These are phyloP conservation scores for Hyaloscypha bicolor DNA, from an alignment of 495 filamentous ascomycete genomes.

Conservation along the genomic window DNA sequence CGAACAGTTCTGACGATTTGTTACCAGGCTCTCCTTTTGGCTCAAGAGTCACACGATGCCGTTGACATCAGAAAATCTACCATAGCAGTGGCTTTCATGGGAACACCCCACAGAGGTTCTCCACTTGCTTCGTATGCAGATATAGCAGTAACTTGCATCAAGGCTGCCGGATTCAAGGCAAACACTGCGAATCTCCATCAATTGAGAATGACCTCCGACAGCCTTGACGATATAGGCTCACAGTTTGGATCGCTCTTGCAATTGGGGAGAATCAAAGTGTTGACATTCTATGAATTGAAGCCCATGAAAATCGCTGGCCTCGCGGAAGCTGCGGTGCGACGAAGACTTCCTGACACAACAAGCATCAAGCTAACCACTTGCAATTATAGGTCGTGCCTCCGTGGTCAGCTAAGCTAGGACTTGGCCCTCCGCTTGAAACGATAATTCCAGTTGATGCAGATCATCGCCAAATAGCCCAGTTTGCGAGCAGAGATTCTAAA, in stretches of 20 bases:
- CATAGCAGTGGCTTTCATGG: constrained; percentile 36
- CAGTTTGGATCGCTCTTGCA: constrained; percentile 17
- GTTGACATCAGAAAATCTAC: constrained; percentile 29
- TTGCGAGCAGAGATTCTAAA: no score
- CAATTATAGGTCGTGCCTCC: no score
- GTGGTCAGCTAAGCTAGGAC: no score
- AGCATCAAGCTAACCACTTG: no score
- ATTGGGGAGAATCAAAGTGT: constrained; percentile 10
- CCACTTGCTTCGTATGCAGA: constrained; percentile 26
- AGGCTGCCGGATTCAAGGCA: constrained; percentile 7
- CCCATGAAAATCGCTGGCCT: not conserved
- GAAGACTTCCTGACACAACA: no score
- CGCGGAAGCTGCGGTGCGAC: no score
- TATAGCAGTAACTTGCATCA: constrained; percentile 7
- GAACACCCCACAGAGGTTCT: constrained; percentile 37
- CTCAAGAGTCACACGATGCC: constrained; percentile 37
- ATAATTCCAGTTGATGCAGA: no score
- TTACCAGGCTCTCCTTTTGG: constrained; percentile 22
- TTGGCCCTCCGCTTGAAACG: no score
- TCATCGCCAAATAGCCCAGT: no score
- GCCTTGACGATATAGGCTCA: not conserved
- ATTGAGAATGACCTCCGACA: not conserved
- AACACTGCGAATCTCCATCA: constrained; percentile 16
- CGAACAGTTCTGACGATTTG: no score
- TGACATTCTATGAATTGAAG: constrained; percentile 17